Evolutionary conservation across 73 alveolate species (phyloP), one percentile per base, ranked within the genome.

Genomic region (Tetrahymena borealis): DNA sequence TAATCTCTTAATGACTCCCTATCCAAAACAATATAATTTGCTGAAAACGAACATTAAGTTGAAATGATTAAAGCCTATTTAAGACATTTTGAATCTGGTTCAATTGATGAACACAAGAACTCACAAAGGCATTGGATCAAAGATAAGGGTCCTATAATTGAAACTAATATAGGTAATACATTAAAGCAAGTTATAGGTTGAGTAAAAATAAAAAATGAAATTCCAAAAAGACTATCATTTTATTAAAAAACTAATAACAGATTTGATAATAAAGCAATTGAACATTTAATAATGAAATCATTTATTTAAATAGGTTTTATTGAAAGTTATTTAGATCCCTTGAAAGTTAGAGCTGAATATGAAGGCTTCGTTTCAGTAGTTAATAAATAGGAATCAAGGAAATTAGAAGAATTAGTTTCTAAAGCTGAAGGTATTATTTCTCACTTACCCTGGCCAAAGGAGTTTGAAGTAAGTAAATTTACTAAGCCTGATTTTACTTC

Each of bases 371-470:
- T 98, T 1, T 99, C 99, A 20, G 95, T 98, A 37, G 98, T 96
- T 18, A 99, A 98, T 95, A 97, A 97, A 78, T 96, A 97, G 32
- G 96, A 94, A 90, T 94, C 98, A 16, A 93, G 92, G 92, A 95
- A 94, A 60, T 97, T 96, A 93, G 91, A 94, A 33, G 93, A 90
- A 79, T 94, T 98, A 39, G 99, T 97, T 15, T 95, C 95, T 28
- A 92, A 96, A 90, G 96, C 98, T 77, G 98, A 96, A 39, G 94
- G 96, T 38, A 92, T 98, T 60, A 78, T 96, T n/a, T 41, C 85
- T 33, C 95, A 95, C 79, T 97, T 98, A 36, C 99, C 99, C 18
- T 98, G 99, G 99, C 98, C 98, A 15, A 96, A 97, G 94, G 98
- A 95, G 78, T 98, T 98, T 91, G 99, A 98, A 92, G 97, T 97